Base-by-base conservation (phyloP, 345 rosid genomes). In the Diplotaxis tenuifolia region DNA sequence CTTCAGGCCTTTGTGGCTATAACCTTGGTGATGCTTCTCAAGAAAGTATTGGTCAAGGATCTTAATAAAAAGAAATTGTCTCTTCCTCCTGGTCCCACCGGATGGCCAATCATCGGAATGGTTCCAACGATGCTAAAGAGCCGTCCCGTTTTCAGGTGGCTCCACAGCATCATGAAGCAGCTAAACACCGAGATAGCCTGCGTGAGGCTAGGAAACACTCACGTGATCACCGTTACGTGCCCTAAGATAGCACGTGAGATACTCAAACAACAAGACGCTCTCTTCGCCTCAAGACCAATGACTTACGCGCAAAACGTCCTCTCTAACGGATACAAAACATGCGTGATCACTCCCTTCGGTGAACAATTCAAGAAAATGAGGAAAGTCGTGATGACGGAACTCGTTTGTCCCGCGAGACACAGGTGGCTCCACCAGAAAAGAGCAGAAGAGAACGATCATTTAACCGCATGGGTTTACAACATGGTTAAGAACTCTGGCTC, bases 301-400 rank as follows among this genome's bases (percentile, higher is more conserved):
- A 58, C 75, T 42, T 69, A 72, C 67, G 71, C 83, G 3, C 71
- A 75, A 3, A 68, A 75, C 21, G 18, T 75, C 16, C 52, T 71
- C 32, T 32, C 74, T 22, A 54, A 73, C 16, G 82, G 83, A 0
- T 77, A 71, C 78, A 59, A 68, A 19, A 63, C 86, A 0, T 70
- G 83, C 1, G 61, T 20, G 18, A n/a, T 77, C 2, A 49, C 71
- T 0, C 89, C 87, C 0, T 42, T 57, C 14, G 83, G 82, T 4
- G 84, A 82, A 3, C 87, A 84, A 2, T 86, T 84, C 84, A 82
- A 82, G 77, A 84, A 84, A 60, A 83, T 79, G 87, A 86, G 68
- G 75, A 80, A 58, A 63, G 76, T 86, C 5, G 27, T 84, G 14
- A 56, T 78, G 12, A 50, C 80, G 2, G 81, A 82, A 32, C 62